Percentiles rank a stretch among this genome's conserved stretches.
phyloP scores from a whole-genome alignment of 192 early-diverging fungal genomes.

The Coemansia sp. region DNA sequence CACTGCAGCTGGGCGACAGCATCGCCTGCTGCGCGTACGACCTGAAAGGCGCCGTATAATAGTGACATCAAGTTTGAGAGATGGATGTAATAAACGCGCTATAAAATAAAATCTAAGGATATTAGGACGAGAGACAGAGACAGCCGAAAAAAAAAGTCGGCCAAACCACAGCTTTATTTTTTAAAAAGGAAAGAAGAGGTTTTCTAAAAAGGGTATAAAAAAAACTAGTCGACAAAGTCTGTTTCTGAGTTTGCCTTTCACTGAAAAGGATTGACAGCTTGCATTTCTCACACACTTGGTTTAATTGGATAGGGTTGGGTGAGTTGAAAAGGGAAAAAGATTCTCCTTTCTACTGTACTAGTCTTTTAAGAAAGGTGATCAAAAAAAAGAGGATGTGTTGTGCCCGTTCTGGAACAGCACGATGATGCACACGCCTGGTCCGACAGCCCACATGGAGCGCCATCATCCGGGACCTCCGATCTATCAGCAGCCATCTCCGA shows the following conservation, averaged over 20 bases:
- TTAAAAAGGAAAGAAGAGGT: background rate
- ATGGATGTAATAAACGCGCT: background rate
- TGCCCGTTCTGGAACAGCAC: no score
- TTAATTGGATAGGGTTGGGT: background rate
- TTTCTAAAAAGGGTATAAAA: background rate
- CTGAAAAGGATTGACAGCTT: background rate
- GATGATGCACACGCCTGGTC: no score
- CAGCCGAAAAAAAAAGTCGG: background rate
- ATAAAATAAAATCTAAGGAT: conserved; percentile 4
- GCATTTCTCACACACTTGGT: background rate
- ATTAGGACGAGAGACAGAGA: background rate
- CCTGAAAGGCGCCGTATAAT: background rate
- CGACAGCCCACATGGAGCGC: no score
- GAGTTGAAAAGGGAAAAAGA: background rate
- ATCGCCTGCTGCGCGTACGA: conserved; percentile 10
- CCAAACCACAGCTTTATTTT: background rate
- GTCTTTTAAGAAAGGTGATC: background rate
- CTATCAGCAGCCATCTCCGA: no score
- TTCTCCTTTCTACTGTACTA: background rate
- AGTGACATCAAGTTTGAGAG: background rate
- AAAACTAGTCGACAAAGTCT: background rate
- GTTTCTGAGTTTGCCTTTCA: background rate
- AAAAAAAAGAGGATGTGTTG: background rate
- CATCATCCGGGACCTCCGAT: no score
- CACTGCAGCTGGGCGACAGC: conserved; percentile 15